phyloP scores from a whole-genome alignment of 768 basidiomycete species.

The Tephrocybe sp. region DNA sequence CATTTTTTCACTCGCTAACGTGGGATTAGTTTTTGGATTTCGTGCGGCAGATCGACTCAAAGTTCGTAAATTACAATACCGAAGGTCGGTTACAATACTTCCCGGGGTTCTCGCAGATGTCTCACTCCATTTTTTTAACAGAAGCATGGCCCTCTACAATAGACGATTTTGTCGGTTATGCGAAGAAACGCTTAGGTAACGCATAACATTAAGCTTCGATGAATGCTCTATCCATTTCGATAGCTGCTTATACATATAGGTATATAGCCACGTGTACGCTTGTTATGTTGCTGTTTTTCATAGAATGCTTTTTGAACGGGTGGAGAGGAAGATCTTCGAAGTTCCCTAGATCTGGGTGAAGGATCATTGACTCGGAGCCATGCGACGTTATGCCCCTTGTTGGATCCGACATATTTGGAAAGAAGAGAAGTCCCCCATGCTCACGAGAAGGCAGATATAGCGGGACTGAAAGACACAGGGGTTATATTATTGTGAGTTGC shows the following conservation, averaged over 20 bases:
- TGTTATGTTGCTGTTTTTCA: background rate
- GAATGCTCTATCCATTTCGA: background rate
- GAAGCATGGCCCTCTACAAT: constrained; percentile 87
- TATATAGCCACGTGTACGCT: background rate
- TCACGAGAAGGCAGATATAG: too few species aligned
- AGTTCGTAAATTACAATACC: constrained; percentile 69
- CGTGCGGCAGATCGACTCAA: constrained; percentile 67
- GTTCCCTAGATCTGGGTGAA: too few species aligned
- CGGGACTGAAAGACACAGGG: too few species aligned
- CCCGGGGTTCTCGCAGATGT: constrained; percentile 6
- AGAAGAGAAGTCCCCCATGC: background rate
- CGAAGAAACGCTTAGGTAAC: constrained; percentile 40
- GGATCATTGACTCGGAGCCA: too few species aligned
- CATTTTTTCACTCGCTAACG: constrained; percentile 2
- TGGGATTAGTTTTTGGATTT: constrained; percentile 70
- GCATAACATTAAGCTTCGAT: too few species aligned
- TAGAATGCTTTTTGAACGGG: background rate
- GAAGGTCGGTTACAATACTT: constrained; percentile 50
- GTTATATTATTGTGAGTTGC: too few species aligned
- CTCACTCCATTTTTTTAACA: constrained; percentile 24
- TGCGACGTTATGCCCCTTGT: background rate
- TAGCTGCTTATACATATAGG: background rate
- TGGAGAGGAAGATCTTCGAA: too few species aligned
- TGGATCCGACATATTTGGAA: background rate
- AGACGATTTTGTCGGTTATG: constrained; percentile 78